These are phyloP conservation scores for Phenoliferia sp. DNA, from an alignment of 1,284 basidiomycete genomes.

Conservation along the genomic window DNA sequence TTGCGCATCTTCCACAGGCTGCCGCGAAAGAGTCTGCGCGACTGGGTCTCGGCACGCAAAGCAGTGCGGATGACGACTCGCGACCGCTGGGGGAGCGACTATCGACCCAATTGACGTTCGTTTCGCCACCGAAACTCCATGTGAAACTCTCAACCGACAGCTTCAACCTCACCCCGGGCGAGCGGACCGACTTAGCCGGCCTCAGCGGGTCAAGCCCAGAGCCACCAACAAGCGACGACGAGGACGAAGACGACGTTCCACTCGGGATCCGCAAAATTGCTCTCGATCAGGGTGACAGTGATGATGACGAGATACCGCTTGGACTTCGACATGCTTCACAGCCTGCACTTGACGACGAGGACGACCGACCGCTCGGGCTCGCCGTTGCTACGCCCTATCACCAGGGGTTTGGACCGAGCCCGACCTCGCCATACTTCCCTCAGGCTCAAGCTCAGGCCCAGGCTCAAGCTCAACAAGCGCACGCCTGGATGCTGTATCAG, in stretches of 20 bases:
- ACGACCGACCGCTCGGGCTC: conserved; percentile 8
- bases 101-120: neutral
- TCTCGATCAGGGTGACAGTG: too few species aligned
- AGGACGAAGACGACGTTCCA: conserved; percentile 12
- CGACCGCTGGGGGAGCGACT: neutral
- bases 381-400: too few species aligned
- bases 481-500: neutral
- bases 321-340: neutral
- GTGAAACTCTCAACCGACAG: neutral
- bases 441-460: neutral
- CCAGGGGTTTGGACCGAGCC: neutral
- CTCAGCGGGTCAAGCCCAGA: neutral
- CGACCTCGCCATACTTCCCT: neutral
- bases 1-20: neutral
- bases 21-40: neutral
- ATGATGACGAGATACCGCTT: too few species aligned
- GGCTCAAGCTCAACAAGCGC: neutral
- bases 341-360: conserved; percentile 3
- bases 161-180: neutral
- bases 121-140: neutral
- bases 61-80: neutral
- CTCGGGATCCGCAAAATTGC: too few species aligned
- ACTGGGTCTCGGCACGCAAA: neutral
- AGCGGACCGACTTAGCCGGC: neutral
- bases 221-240: neutral